Evolutionary conservation across 129 eudicot species (phyloP), one percentile per base, ranked within the genome.

Genomic region (Deinandra increscens): DNA sequence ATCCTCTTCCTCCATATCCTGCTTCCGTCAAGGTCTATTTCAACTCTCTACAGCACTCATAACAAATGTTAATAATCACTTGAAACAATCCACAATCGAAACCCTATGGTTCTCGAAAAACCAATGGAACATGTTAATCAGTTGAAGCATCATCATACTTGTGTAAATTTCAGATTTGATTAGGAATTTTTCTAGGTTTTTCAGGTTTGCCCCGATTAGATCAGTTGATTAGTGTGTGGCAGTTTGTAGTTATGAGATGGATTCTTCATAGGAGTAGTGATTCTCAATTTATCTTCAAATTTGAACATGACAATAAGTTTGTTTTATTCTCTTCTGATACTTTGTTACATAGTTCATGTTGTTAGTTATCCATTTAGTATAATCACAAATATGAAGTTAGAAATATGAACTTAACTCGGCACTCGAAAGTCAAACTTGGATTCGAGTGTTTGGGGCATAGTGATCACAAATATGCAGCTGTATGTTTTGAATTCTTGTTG

Each of bases 1-100:
- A 89, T 66, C 96, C 96, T 58, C 96, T 86, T 71, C 96, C 96
- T 56, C 92, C 96, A 34, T 89, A 81, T 68, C 89, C 89, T 74
- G 96, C 96, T 33, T 86, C 96, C 65, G 42, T 84, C 51, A 89
- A 86, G 90, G 90, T 89, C 77, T 14, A 51, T 46, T 34, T 19
- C 71, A 10, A 5, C 56, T 56, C 70, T 49, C 61, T 44, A 55
- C 39, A 68, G 5, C 33, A 50, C 15, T 11, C 17, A 7, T 8
- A 43, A 9, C 4, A 58, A 9, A 58, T 59, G 13, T 6, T 7
- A 13, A 11, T n/a, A n/a, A 20, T 70, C 54, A n/a, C 7, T 46
- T 46, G 9, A 59, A n/a, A 54, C 13, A 2, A 54, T 20, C 22
- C 56, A 9, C 29, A 23, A 33, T 60, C 9, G 36, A 15, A 72